phyloP scores from a whole-genome alignment of 768 basidiomycete species.

The Phylloporus sp. region DNA sequence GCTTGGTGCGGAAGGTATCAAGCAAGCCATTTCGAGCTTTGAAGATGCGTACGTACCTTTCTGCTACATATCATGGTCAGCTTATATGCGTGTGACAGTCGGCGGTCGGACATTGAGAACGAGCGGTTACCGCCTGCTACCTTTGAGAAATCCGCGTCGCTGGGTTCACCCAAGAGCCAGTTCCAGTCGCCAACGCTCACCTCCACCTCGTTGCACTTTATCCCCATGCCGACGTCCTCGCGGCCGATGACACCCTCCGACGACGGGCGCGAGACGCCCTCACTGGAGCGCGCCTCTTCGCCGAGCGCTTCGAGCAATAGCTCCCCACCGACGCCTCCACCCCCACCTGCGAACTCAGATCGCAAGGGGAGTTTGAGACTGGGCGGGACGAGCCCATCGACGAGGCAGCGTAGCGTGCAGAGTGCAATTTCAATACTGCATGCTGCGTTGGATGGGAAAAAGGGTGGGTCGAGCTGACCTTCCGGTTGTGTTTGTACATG shows the following conservation, averaged over 20 bases:
- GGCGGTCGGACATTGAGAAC: conserved; percentile 26
- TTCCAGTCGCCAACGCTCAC: not conserved
- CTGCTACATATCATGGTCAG: not conserved
- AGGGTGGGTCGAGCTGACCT: conserved; percentile 12
- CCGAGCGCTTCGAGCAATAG: conserved; percentile 23
- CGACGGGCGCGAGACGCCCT: conserved; percentile 25
- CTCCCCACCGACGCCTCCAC: conserved; percentile 24
- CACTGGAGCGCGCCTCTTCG: conserved; percentile 24
- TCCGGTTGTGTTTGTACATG: not conserved
- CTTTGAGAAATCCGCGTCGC: conserved; percentile 6
- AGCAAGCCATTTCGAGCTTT: conserved; percentile 64
- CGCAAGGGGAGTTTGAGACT: conserved; percentile 15
- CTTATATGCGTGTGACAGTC: conserved; percentile 6
- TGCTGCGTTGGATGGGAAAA: conserved; percentile 27
- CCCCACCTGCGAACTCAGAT: conserved; percentile 11
- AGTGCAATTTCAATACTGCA: conserved; percentile 26
- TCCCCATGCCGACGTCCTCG: not conserved
- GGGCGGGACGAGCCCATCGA: conserved; percentile 19
- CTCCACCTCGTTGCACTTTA: not conserved
- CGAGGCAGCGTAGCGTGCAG: conserved; percentile 22
- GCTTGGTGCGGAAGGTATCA: conserved; percentile 66
- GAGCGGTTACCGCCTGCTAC: conserved; percentile 30
- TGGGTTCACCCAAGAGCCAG: conserved; percentile 7
- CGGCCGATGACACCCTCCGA: conserved; percentile 34
- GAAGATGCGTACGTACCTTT: conserved; percentile 55